Percentiles rank a stretch among this genome's conserved stretches.
Conservation (phyloP, 164 flowering plant genomes). For the Vitis vinifera region DNA sequence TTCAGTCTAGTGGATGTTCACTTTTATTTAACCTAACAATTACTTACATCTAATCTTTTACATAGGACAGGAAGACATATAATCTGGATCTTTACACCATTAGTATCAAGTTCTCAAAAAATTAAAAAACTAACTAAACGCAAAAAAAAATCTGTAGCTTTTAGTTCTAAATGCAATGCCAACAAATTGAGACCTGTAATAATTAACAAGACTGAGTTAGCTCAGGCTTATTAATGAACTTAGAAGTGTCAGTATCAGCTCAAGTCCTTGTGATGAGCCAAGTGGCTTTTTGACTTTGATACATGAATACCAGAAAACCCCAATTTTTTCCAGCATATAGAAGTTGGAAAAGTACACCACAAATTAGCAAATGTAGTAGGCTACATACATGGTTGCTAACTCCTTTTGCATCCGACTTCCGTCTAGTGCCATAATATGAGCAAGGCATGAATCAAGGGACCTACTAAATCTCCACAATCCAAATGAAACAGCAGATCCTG, state of each 20-base stretch:
- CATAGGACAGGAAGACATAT: too few relatives aligned
- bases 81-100: background rate
- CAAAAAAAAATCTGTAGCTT: background rate
- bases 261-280: background rate
- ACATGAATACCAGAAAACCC: background rate
- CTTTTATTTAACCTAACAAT: background rate
- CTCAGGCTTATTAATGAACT: background rate
- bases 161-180: background rate
- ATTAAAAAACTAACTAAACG: background rate
- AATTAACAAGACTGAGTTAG: background rate
- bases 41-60: background rate
- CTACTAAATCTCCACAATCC: conserved; percentile 47
- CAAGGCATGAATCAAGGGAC: conserved; percentile 47
- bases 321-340: background rate
- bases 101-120: background rate
- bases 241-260: background rate
- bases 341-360: background rate
- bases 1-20: background rate
- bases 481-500: conserved; percentile 54
- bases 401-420: conserved; percentile 67
- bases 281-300: background rate
- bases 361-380: conserved; percentile 1
- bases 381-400: conserved; percentile 60
- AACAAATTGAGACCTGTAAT: background rate
- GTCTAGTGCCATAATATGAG: conserved; percentile 56